A percentile compares a stretch with the other conserved stretches of the same genome.
phyloP scores from a whole-genome alignment of 2,329 filamentous ascomycete genomes.

The Stachybotrys elegans region DNA sequence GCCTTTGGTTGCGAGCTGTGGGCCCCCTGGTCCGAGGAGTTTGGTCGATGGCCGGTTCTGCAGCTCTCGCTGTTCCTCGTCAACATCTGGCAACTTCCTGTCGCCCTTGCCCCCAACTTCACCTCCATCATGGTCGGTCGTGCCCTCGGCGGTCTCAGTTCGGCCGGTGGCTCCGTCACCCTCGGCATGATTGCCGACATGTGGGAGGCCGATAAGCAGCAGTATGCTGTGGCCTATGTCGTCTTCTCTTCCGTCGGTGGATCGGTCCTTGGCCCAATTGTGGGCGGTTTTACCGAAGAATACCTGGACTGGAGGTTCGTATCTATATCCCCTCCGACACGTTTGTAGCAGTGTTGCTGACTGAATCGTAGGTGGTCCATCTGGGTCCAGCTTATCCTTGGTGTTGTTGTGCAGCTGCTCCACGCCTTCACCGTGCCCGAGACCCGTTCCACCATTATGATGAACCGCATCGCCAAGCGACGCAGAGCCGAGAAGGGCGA shows the following conservation, averaged over 20 bases:
- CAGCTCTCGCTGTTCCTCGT: conserved; percentile 70
- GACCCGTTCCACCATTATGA: conserved; percentile 70
- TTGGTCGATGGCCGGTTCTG: conserved; percentile 71
- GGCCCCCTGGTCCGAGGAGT: conserved; percentile 83
- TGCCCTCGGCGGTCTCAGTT: conserved; percentile 63
- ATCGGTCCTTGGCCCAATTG: conserved; percentile 69
- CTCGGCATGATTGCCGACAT: conserved; percentile 72
- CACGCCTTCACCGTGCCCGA: conserved; percentile 71
- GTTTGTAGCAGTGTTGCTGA: background rate
- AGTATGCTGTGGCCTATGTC: conserved; percentile 71
- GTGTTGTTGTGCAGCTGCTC: conserved; percentile 60
- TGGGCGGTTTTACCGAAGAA: conserved; percentile 71
- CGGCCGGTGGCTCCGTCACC: conserved; percentile 68
- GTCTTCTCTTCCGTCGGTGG: conserved; percentile 78
- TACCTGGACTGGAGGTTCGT: conserved; percentile 61
- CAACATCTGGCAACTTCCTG: conserved; percentile 71
- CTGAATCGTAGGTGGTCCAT: conserved; percentile 52
- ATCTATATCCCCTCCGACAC: background rate
- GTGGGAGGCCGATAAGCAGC: conserved; percentile 65
- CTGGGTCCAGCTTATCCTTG: conserved; percentile 82
- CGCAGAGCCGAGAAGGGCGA: conserved; percentile 54
- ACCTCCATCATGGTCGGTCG: conserved; percentile 65
- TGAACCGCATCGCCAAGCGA: conserved; percentile 75
- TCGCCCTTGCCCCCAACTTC: conserved; percentile 70
- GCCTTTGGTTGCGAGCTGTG: conserved; percentile 84